Evolutionary conservation across 805 yeast species (phyloP).

Genomic region (Yarrowia keelungensis): DNA sequence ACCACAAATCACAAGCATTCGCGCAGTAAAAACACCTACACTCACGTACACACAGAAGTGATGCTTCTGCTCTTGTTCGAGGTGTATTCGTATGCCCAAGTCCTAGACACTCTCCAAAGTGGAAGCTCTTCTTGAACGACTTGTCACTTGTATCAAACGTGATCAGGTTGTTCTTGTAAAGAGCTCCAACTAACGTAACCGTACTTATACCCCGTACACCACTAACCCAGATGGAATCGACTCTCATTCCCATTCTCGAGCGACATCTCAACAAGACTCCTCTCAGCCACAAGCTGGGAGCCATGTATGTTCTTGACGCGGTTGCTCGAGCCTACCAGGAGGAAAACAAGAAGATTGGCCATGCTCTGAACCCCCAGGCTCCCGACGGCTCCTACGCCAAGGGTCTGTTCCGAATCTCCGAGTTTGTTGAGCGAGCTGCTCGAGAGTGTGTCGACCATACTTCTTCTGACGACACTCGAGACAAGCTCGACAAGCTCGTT

Average conservation of each 20-base stretch:
- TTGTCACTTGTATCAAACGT: too few species aligned
- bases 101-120: too few species aligned
- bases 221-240: constrained; percentile 55
- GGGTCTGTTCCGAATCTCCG: constrained; percentile 70
- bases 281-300: constrained; percentile 84
- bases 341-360: constrained; percentile 65
- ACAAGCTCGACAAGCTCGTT: constrained; percentile 80
- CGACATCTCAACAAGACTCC: constrained; percentile 76
- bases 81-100: too few species aligned
- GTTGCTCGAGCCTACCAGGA: constrained; percentile 85
- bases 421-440: constrained; percentile 66
- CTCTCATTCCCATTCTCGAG: constrained; percentile 63
- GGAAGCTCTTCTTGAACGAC: too few species aligned
- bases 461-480: constrained; percentile 49
- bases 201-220: too few species aligned
- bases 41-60: too few species aligned
- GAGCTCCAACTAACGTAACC: background rate
- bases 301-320: constrained; percentile 90
- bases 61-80: too few species aligned
- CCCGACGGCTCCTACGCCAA: constrained; percentile 76
- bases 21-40: constrained; percentile 15
- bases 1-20: background rate
- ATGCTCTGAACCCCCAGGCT: constrained; percentile 57
- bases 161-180: too few species aligned
- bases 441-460: constrained; percentile 57